A percentile compares a stretch with the other conserved stretches of the same genome.
Conservation (phyloP, 2,329 filamentous ascomycete genomes). For the Neofusicoccum kwambonambiense region DNA sequence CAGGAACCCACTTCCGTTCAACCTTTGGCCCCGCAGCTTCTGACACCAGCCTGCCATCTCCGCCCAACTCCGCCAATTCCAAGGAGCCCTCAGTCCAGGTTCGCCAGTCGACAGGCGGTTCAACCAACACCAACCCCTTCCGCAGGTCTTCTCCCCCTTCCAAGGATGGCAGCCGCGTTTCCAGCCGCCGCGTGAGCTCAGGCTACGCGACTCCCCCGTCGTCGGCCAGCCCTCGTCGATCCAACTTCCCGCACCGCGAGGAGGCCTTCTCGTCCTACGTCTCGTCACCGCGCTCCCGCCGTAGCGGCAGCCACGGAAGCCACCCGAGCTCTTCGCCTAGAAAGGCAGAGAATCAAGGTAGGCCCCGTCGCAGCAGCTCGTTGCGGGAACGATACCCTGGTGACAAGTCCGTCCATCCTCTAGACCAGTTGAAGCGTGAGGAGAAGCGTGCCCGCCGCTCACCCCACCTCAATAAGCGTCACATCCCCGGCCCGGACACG, state of each 20-base stretch:
- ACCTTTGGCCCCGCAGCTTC: conserved; percentile 19
- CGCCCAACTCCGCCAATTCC: conserved; percentile 24
- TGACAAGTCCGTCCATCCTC: conserved; percentile 64
- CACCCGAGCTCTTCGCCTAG: conserved; percentile 20
- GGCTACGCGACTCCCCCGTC: conserved; percentile 53
- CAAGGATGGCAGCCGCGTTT: conserved; percentile 29
- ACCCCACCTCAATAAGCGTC: conserved; percentile 64
- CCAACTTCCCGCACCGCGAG: conserved; percentile 34
- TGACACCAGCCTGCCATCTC: conserved; percentile 15
- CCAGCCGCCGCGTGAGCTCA: conserved; percentile 29
- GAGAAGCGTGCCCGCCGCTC: conserved; percentile 64
- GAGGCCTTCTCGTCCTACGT: conserved; percentile 31
- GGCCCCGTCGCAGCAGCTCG: conserved; percentile 50
- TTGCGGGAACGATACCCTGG: conserved; percentile 61
- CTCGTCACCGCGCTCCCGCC: conserved; percentile 29
- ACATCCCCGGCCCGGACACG: conserved; percentile 67
- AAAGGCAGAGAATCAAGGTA: conserved; percentile 25
- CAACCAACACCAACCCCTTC: conserved; percentile 49
- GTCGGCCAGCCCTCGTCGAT: conserved; percentile 54
- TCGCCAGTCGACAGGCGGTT: conserved; percentile 37
- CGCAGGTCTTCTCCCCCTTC: conserved; percentile 27
- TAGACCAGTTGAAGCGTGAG: conserved; percentile 65
- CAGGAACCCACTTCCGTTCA: conserved; percentile 56
- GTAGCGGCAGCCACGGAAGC: conserved; percentile 33
- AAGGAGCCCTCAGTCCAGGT: conserved; percentile 28